Base-by-base conservation (phyloP, 1,139 yeast species). In the Sugiyamaella sp. region DNA sequence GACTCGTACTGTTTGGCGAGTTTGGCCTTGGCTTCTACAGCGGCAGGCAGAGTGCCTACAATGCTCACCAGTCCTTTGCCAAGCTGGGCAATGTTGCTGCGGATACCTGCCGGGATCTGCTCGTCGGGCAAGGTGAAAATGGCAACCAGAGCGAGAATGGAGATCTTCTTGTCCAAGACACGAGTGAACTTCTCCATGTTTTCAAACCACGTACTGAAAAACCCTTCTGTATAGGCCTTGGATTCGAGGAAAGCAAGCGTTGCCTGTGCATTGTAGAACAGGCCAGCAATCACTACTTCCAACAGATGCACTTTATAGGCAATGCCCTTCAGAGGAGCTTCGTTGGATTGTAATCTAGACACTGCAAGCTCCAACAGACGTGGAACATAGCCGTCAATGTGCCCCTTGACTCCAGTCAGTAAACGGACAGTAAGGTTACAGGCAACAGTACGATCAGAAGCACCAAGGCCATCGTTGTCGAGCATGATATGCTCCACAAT, bases 131-230 rank as follows among this genome's bases (percentile, higher is more conserved):
- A 56, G 14, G 72, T 65, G 41, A 81, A 62, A 25, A 81, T 59
- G 1, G 81, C 71, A 48, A 91, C 70, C 38, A 87, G 68, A 0
- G 95, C 95, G 60, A 91, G 71, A 2, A 82, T 74, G 1, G 89
- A 81, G 41, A 93, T 71, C 69, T 90, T 90, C 69, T 89, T 77
- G 70, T 91, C 98, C 63, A 80, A 88, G 2, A 89, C 96, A 57
- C 96, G 76, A n/a, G 78, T 76, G 61, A 86, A 77, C 41, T 74
- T 73, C 2, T 85, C 80, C 51, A 83, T 74, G 37, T 68, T 75
- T 45, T 77, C 73, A 62, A 89, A 80, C 97, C 97, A 93, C 42
- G 77, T 68, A 41, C 77, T 76, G 64, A 91, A 81, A 64, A 89
- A 84, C 2, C 71, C 63, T 21, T 74, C 74, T 8, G 83, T 69